phyloP scores from a whole-genome alignment of 176 grass and related monocot species.

The Zoysia japonica region DNA sequence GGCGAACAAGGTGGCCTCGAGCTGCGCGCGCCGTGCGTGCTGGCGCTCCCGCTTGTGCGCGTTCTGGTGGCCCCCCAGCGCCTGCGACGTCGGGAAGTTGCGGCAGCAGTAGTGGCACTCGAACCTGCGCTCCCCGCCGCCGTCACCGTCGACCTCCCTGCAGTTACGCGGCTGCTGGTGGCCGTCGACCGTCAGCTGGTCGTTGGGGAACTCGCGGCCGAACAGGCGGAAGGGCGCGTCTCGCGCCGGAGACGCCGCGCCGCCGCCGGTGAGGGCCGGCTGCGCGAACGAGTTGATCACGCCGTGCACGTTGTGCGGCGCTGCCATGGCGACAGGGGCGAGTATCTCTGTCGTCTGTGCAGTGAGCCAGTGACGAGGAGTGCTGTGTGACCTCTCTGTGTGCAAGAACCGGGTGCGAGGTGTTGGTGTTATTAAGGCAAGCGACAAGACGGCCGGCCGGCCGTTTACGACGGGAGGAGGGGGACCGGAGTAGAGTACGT shows the following conservation, averaged over 20 bases:
- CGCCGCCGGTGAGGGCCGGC: conserved; percentile 39
- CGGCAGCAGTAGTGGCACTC: conserved; percentile 99
- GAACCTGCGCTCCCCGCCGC: conserved; percentile 49
- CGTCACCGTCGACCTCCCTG: neutral
- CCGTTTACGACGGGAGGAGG: too few species aligned
- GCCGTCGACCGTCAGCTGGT: conserved; percentile 3
- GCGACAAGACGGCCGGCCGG: too few species aligned
- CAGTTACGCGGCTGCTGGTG: neutral
- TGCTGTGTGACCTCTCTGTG: too few species aligned
- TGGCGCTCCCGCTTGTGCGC: conserved; percentile 99
- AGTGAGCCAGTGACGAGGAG: too few species aligned
- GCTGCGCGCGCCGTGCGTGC: conserved; percentile 82
- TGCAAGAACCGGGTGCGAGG: too few species aligned
- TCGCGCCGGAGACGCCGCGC: neutral
- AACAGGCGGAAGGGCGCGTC: conserved; percentile 75
- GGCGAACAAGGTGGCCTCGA: conserved; percentile 68
- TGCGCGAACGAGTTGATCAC: conserved; percentile 59
- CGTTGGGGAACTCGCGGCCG: conserved; percentile 72
- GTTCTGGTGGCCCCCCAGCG: conserved; percentile 94
- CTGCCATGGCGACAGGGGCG: conserved; percentile 33
- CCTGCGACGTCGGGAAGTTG: conserved; percentile 96
- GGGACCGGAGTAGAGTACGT: too few species aligned
- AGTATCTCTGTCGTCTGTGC: neutral
- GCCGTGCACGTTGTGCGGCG: conserved; percentile 5
- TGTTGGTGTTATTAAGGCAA: too few species aligned